Conservation (phyloP, 345 rosid genomes). For the Brassica nigra region DNA sequence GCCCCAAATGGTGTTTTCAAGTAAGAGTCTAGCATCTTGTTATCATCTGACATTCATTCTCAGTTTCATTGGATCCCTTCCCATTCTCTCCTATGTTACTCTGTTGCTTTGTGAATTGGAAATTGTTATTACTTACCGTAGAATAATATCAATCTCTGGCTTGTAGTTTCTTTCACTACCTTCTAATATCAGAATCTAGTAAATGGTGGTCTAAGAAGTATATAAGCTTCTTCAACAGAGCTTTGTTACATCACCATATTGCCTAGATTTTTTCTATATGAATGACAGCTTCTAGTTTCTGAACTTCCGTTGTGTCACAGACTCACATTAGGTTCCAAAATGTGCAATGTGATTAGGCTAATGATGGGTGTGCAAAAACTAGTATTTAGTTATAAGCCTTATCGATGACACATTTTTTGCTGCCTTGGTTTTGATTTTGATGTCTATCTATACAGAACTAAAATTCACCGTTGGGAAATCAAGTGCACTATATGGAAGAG, state of each 20-base stretch:
- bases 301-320: conserved; percentile 15
- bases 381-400: conserved; percentile 24
- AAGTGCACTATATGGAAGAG: conserved; percentile 85
- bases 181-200: conserved; percentile 16
- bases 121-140: not conserved
- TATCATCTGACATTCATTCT: conserved; percentile 4
- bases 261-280: not conserved
- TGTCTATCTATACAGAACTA: conserved; percentile 63
- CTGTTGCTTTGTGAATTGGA: conserved; percentile 2
- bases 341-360: conserved; percentile 27
- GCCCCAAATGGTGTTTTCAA: not conserved
- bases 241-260: conserved; percentile 16
- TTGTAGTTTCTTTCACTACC: conserved; percentile 12
- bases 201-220: conserved; percentile 14
- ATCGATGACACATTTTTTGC: conserved; percentile 17
- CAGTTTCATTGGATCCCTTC: conserved; percentile 23
- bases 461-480: conserved; percentile 82
- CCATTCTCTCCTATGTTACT: not conserved
- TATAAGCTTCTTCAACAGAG: conserved; percentile 8
- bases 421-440: conserved; percentile 29
- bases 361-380: conserved; percentile 16
- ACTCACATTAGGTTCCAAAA: conserved; percentile 21
- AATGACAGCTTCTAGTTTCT: conserved; percentile 16
- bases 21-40: conserved; percentile 19
- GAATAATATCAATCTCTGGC: conserved; percentile 12